A percentile compares a stretch with the other conserved stretches of the same genome.
phyloP scores from a whole-genome alignment of 176 grass and related monocot species.

The Hordeum vulgare region DNA sequence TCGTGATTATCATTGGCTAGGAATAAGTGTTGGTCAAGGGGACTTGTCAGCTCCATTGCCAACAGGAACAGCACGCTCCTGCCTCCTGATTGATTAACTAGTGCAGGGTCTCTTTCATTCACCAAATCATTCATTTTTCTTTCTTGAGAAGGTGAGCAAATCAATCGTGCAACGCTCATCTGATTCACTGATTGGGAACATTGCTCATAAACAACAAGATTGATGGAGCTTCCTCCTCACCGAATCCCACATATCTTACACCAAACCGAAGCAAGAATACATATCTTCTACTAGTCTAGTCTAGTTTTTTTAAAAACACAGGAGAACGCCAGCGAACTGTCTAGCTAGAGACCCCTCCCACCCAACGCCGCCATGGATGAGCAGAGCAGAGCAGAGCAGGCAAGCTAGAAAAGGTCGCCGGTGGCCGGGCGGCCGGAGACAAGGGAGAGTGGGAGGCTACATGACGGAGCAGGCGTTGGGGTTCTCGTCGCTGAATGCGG shows the following conservation, averaged over 20 bases:
- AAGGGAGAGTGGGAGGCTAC: no score
- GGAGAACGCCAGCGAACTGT: no score
- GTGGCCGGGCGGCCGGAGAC: no score
- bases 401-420: no score
- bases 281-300: neutral
- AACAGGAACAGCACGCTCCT: neutral
- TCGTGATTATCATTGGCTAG: neutral
- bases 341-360: neutral
- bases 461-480: slow-evolving; percentile 76
- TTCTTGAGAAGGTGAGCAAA: neutral
- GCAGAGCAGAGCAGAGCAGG: no score
- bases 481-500: slow-evolving; percentile 85
- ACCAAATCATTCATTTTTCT: neutral
- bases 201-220: neutral
- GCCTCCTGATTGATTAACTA: neutral
- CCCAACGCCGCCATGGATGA: no score
- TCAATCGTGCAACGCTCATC: neutral
- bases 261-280: neutral
- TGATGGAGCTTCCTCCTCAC: neutral
- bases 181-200: neutral
- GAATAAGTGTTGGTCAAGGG: neutral
- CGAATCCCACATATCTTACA: neutral
- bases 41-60: neutral
- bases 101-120: neutral
- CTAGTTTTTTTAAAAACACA: no score